Evolutionary conservation across 768 basidiomycete species (phyloP), one percentile per base, ranked within the genome.

Genomic region (Russula ochroleuca): DNA sequence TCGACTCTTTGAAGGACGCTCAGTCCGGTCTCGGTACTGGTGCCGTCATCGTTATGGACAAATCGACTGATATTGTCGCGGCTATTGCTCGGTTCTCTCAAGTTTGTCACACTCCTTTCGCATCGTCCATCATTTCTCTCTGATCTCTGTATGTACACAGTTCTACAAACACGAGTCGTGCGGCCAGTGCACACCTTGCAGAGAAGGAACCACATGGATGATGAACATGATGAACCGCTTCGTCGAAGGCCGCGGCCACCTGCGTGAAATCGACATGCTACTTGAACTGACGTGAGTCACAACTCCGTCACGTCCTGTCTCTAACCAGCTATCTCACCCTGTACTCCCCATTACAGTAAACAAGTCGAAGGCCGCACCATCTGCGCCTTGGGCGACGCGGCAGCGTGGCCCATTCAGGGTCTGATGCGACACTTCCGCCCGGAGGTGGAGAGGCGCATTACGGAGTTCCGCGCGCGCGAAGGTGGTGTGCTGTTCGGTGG

Each of bases 171-270:
- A 61, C 33, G 96, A 98, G 73, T 96, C 94, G 1, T 98, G 95
- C 70, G 95, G 96, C 15, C 60, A 61, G 51, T 61, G 60, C 8
- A 61, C 60, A 21, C 94, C 94, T 4, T 96, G 94, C 74, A 79
- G 92, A 67, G 91, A 94, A 71, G 94, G 94, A 41, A 98, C 96
- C 2, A 97, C 94, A 0, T 98, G 96, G 96, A 93, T 99, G 91
- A 92, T 90, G 85, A 96, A 98, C 77, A 98, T 98, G 94, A 99
- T 99, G 96, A 84, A 93, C 73, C 87, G 96, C 52, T 85, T 99
- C 80, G 92, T 90, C 19, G 90, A 92, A 72, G 96, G 96, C 3
- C 84, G 95, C 13, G 92, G 88, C 0, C 92, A 95, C 71, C 81
- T 82, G 68, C 87, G 96, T 63, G 96, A 99, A 78, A 98, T 99